Base-by-base conservation (phyloP, 352 stramenopile species). In the Pythium aphanidermatum region DNA sequence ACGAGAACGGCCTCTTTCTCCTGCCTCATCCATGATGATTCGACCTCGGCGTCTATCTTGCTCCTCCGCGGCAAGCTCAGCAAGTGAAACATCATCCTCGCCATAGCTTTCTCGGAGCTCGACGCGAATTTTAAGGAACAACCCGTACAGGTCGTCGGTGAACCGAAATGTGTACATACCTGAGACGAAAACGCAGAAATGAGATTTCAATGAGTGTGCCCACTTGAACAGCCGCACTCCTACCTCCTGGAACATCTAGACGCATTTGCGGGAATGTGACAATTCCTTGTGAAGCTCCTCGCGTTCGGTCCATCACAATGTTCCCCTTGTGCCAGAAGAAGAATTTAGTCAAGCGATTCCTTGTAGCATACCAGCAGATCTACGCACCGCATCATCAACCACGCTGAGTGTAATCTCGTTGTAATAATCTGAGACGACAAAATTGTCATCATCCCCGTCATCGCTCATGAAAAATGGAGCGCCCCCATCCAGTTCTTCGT, bases 401-500 rank as follows among this genome's bases (percentile, higher is more conserved):
- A 91, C 71, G 4, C 51, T 63, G 25, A 91, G 55, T 16, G 52
- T 69, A 28, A 88, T 59, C 35, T 84, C 60, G 49, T 86, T 84
- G 65, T 72, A 86, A 52, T 82, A 86, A 13, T 68, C 60, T 7
- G 53, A 53, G 11, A 81, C 65, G 17, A 91, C 65, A 9, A 88
- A 58, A 0, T 33, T 51, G 38, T 91, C 79, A 31, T 91, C 79
- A 25, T 86, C 74, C 26, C 74, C 79, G 7, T 67, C 57, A 27
- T 84, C 68, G 20, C 61, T 72, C 62, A 86, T 84, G 47, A 90
- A 87, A 49, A 82, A 83, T 6, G 75, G 73, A 46, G 86, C 75
- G 1, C 63, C 65, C 29, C 69, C 59, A 2, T 65, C 50, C 20
- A 66, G 58, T 20, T 85, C 79, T 53, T 91, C 79, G 46, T 91